Base-by-base conservation (phyloP, 257 asterid species). In the Capsicum chinense region DNA sequence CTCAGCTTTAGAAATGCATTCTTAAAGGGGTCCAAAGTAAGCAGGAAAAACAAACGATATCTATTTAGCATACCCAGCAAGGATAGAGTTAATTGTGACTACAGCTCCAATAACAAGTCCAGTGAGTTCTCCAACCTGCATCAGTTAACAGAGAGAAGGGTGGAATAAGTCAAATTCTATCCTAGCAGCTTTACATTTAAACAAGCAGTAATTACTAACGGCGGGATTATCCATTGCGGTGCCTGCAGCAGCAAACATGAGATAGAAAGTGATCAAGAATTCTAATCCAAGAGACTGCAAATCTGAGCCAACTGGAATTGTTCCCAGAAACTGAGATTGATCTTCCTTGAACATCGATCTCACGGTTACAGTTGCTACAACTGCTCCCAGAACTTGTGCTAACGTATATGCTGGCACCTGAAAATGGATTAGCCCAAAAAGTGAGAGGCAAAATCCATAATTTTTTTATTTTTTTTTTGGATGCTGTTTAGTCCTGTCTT, bases 41-140 rank as follows among this genome's bases (percentile, higher is more conserved):
- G 52, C 33, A 17, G 37, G 5, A 44, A 37, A 37, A 73, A 21
- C 52, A 19, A 7, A 84, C 62, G 81, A 26, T 9, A 84, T 64
- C 69, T 54, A 21, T 78, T 62, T 62, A 44, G 56, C 70, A 13
- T 86, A 86, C 88, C 91, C 88, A 35, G 87, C 88, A 70, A 88
- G 47, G 86, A 88, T 39, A 7, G 83, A 82, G 33, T 88, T 88
- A 63, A 85, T 37, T 13, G 80, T 79, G 42, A 83, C 79, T 8
- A 83, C 83, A 35, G 84, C 88, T 79, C 88, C 90, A 64, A 83
- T 68, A 5, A 84, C 88, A 6, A 81, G 76, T 47, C 88, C 90
- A 35, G 16, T 19, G 3, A 56, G 48, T 44, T 83, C 70, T 54
- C 73, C 85, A 37, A 70, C 64, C 82, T 83, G 52, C 17, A 71